These are phyloP conservation scores for Lactifluus volemus DNA, from an alignment of 768 basidiomycete species.

Conservation along the genomic window DNA sequence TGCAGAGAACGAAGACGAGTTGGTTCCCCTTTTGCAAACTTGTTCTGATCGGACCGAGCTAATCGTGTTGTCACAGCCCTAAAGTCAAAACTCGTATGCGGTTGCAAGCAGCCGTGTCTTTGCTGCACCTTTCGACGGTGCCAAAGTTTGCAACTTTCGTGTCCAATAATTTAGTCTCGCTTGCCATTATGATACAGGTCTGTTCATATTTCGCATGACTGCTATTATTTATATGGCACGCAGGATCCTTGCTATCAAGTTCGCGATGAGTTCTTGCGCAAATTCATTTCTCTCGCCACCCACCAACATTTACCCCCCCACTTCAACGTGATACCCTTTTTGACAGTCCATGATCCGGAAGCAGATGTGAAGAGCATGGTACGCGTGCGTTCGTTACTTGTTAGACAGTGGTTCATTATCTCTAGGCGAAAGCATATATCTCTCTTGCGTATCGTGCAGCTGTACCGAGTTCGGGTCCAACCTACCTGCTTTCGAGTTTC, in stretches of 20 bases:
- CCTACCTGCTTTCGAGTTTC: background rate
- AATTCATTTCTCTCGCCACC: conserved; percentile 58
- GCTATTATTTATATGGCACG: background rate
- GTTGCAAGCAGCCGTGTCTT: conserved; percentile 69
- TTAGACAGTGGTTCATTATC: background rate
- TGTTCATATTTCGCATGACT: conserved; percentile 14
- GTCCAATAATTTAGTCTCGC: conserved; percentile 48
- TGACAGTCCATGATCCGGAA: conserved; percentile 90
- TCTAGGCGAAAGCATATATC: conserved; percentile 10
- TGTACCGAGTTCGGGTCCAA: conserved; percentile 5
- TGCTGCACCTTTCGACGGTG: conserved; percentile 68
- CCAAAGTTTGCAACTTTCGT: conserved; percentile 50
- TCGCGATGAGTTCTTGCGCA: conserved; percentile 66
- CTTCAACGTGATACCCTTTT: conserved; percentile 79
- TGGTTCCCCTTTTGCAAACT: conserved; percentile 16
- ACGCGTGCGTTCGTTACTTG: conserved; percentile 18
- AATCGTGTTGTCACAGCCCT: conserved; percentile 31
- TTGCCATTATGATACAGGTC: conserved; percentile 76
- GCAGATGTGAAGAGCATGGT: conserved; percentile 65
- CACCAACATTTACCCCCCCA: conserved; percentile 54
- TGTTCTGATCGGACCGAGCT: conserved; percentile 1
- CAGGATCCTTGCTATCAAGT: conserved; percentile 89
- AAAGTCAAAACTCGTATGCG: conserved; percentile 70
- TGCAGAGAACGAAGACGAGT: conserved; percentile 47
- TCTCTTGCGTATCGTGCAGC: conserved; percentile 17